Base-by-base conservation (phyloP, 108 stramenopile genomes). In the Skeletonema marinoi region DNA sequence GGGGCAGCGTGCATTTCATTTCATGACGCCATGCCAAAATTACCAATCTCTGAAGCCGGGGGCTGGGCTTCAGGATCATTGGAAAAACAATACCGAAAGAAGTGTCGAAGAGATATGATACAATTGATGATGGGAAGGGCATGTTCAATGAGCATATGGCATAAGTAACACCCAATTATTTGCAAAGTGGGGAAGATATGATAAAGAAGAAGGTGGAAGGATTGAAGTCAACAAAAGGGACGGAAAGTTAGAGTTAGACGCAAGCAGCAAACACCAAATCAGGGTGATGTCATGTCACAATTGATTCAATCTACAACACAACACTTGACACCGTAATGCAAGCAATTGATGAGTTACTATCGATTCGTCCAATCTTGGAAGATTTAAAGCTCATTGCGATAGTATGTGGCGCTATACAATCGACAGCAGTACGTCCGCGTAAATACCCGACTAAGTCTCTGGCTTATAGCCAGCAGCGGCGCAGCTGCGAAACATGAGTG, bases 81-180 rank as follows among this genome's bases (percentile, higher is more conserved):
- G 31, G 89, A 90, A 65, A 31, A 21, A 32, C 33, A 11, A 16
- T 88, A 89, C 46, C 72, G 87, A 42, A 84, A 81, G 60, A 82
- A 82, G 70, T 74, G 75, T 61, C 65, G 77, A 72, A 68, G 81
- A 25, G 80, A 81, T 21, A 65, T 72, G 4, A 25, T 25, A 25
- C 25, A 25, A 25, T 25, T 25, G 25, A 25, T 25, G 82, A 76
- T n/a, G 64, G 63, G 16, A 78, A 83, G 44, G 77, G 70, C 1
- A 91, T 90, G 3, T 93, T 89, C 68, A 58, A 74, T 58, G 93
- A 90, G 14, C 91, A 79, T 73, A 25, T 85, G 68, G 91, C 93
- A 11, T 65, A n/a, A n/a, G n/a, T 65, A 85, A 0, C 88, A 89
- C 72, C 70, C 89, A 8, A 65, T 95, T 25, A n/a, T 95, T 92